Base-by-base conservation (phyloP, 192 early-diverging fungal genomes). In the Coemansia sp. region DNA sequence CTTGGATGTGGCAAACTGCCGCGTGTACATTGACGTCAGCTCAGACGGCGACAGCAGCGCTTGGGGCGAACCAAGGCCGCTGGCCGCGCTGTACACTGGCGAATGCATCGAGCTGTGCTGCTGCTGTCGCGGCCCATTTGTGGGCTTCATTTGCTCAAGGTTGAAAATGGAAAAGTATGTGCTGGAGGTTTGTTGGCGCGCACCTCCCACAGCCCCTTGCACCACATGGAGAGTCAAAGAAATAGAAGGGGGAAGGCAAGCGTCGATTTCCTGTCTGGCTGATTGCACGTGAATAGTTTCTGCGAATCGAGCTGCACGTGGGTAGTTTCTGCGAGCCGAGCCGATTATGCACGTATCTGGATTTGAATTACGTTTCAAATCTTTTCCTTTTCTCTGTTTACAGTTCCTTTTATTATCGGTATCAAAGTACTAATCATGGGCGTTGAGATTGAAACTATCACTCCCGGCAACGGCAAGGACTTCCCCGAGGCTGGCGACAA, bases 401-500 rank as follows among this genome's bases (percentile, higher is more conserved):
- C 0, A 5, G 20, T 17, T 17, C 1, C 31, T 31, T 11, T 53
- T 10, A 42, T 40, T 20, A 48, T 24, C n/a, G 5, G 6, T 25
- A 31, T 1, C 24, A 5, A 46, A 9, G 46, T 17, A 18, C 14
- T 3, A 44, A 38, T 12, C 11, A 81, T 81, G 73, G 70, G 66
- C 64, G 70, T 81, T n/a, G 24, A 66, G 18, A 61, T 56, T 55
- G 54, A 76, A 37, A 57, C 53, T 21, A 72, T 54, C 48, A 49
- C 54, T 37, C 36, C 34, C 2, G 79, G 78, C 15, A 55, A 81
- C 37, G 52, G 56, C 50, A 46, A 17, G 36, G 64, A 48, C 73
- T 81, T 38, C 63, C 78, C 88, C 67, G 83, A 88, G 82, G 44
- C 63, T 14, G 89, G 89, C 23, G 82, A 89, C 65, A 84, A 53